Evolutionary conservation across 176 grass and related monocot genomes (phyloP), one percentile per base, ranked within the genome.

Genomic region (Raddia distichophylla): DNA sequence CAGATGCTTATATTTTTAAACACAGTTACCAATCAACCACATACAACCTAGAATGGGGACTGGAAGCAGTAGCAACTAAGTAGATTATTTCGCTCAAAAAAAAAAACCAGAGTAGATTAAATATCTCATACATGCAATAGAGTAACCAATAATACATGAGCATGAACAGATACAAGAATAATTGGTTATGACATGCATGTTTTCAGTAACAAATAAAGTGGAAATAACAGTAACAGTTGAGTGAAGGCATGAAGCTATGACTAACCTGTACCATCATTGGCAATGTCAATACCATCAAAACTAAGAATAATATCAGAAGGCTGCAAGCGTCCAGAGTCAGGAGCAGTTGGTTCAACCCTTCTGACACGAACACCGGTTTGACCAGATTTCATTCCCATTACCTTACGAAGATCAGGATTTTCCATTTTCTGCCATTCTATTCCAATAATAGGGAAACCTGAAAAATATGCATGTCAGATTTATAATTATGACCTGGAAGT

Each of bases 351-450:
- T 50, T 98, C 96, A 48, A 98, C 79, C 77, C 96, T 88, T 82
- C 93, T 93, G 27, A 98, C 67, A 51, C 96, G 96, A 54, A 93
- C 96, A 86, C 96, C 96, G 46, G 95, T 98, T 73, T 95, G 96
- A 48, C 93, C 89, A 67, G 88, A 51, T 69, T 93, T 90, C 96
- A 98, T 95, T 67, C 96, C 89, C 84, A 98, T 95, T 81, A 93
- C 90, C 50, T 98, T 98, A 33, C 96, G 90, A 54, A 98, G 85
- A 86, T 98, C 90, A 76, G 96, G 96, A 79, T 93, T 98, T 86
- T 98, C 96, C 92, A 98, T 98, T 87, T 98, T 98, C 83, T 98
- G 96, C 96, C 93, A 98, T 80, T 98, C 93, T 71, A 93, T 67
- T 34, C 90, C 96, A 71, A 98, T 78, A 82, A 95, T 93, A 82